Evolutionary conservation across 2,329 filamentous ascomycete species (phyloP).

Genomic region (Cordyceps fumosorosea): DNA sequence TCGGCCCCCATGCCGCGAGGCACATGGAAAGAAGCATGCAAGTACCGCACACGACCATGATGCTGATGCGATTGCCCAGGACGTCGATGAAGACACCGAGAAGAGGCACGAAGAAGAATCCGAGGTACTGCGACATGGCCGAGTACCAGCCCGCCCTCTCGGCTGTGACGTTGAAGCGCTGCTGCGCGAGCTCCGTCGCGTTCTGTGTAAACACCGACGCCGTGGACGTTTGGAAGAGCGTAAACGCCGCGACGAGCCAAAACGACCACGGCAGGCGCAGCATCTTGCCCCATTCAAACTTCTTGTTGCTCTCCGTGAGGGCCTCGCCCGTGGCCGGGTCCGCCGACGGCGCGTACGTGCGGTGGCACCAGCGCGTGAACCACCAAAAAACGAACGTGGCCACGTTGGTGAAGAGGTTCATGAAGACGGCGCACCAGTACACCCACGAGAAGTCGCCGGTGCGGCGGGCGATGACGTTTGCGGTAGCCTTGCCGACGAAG

Average conservation of each 20-base stretch:
- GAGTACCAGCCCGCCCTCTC: constrained; percentile 56
- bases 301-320: constrained; percentile 53
- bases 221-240: constrained; percentile 52
- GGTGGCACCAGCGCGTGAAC: constrained; percentile 46
- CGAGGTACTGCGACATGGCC: constrained; percentile 45
- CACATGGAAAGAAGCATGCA: constrained; percentile 48
- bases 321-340: constrained; percentile 53
- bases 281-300: constrained; percentile 49
- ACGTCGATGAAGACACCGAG: constrained; percentile 52
- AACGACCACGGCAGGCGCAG: constrained; percentile 53
- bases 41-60: constrained; percentile 45
- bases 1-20: constrained; percentile 45
- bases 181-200: constrained; percentile 54
- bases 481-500: constrained; percentile 53
- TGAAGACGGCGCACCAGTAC: constrained; percentile 55
- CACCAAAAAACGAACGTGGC: constrained; percentile 47
- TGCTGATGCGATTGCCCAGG: constrained; percentile 46
- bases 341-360: constrained; percentile 36
- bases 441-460: constrained; percentile 56
- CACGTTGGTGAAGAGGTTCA: constrained; percentile 57
- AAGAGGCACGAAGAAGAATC: constrained; percentile 52
- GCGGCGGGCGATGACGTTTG: constrained; percentile 51
- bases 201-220: constrained; percentile 50
- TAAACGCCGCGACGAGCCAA: constrained; percentile 49
- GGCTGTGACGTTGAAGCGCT: constrained; percentile 48